phyloP scores from a whole-genome alignment of 1,284 basidiomycete species.

The Flammula alnicola region DNA sequence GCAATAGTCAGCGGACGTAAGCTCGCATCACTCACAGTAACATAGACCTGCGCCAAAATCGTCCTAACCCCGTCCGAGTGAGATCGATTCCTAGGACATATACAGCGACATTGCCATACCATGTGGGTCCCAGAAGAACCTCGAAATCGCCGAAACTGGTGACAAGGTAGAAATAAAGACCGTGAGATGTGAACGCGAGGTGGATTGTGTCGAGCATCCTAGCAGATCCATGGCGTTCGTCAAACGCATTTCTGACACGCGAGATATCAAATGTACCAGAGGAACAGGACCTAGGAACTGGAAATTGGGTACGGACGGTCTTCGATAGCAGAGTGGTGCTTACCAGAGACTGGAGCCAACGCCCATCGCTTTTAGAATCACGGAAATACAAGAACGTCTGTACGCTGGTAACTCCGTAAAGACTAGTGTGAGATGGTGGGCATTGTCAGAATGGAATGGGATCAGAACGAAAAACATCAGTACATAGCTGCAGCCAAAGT shows the following conservation, averaged over 20 bases:
- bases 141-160: slow-evolving; percentile 33
- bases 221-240: background rate
- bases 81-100: no score
- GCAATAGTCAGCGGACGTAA: background rate
- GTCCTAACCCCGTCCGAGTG: no score
- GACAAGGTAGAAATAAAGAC: slow-evolving; percentile 38
- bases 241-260: background rate
- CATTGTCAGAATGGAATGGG: background rate
- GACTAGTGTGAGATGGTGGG: background rate
- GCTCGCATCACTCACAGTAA: slow-evolving; percentile 23
- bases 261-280: slow-evolving; percentile 27
- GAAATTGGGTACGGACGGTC: background rate
- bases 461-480: background rate
- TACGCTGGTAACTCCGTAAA: slow-evolving; percentile 12
- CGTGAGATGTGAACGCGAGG: slow-evolving; percentile 35
- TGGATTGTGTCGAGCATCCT: slow-evolving; percentile 39
- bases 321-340: slow-evolving; percentile 2
- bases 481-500: slow-evolving; percentile 15
- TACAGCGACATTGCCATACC: no score
- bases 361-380: slow-evolving; percentile 24
- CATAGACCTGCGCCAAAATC: slow-evolving; percentile 21
- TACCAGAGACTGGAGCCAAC: slow-evolving; percentile 29
- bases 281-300: slow-evolving; percentile 27
- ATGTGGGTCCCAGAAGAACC: slow-evolving; percentile 31
- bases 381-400: slow-evolving; percentile 22